These are phyloP conservation scores for Trichoderma virens DNA, from an alignment of 495 filamentous ascomycete species.

Conservation along the genomic window DNA sequence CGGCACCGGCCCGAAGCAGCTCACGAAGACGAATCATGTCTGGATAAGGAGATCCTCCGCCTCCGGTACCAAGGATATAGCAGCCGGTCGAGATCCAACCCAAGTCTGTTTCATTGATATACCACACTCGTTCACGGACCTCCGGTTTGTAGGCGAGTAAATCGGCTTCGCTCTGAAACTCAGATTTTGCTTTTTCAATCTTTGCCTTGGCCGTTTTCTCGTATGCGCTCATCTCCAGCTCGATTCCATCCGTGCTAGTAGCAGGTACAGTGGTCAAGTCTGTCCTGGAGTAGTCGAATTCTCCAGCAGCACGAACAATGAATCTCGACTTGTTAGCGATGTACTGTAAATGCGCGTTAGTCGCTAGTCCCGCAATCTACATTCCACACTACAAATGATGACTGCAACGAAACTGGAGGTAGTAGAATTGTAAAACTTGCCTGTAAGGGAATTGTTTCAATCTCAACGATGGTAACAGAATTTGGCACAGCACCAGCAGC, in stretches of 20 bases:
- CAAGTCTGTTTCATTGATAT: constrained; percentile 48
- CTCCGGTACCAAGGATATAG: constrained; percentile 54
- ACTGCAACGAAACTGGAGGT: too few relatives aligned
- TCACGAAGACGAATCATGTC: constrained; percentile 34
- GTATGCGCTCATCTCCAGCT: constrained; percentile 17
- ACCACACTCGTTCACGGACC: constrained; percentile 45
- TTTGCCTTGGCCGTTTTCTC: constrained; percentile 11
- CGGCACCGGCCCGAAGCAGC: constrained; percentile 37
- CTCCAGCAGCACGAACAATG: constrained; percentile 41
- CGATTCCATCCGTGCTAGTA: neutral
- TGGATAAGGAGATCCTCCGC: constrained; percentile 45
- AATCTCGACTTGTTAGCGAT: constrained; percentile 44
- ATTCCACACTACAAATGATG: too few relatives aligned
- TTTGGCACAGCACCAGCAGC: constrained; percentile 30
- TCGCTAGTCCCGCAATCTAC: too few relatives aligned
- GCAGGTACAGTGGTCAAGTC: neutral
- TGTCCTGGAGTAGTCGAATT: constrained; percentile 38
- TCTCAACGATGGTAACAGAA: constrained; percentile 19
- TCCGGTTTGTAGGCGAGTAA: constrained; percentile 42
- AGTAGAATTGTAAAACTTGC: too few relatives aligned
- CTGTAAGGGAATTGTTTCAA: constrained; percentile 18
- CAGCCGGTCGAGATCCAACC: constrained; percentile 50
- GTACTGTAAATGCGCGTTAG: constrained; percentile 24
- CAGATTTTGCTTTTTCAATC: too few relatives aligned
- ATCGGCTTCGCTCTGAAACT: constrained; percentile 25